Conservation (phyloP, 768 basidiomycete genomes). For the Termitomyces sp. region DNA sequence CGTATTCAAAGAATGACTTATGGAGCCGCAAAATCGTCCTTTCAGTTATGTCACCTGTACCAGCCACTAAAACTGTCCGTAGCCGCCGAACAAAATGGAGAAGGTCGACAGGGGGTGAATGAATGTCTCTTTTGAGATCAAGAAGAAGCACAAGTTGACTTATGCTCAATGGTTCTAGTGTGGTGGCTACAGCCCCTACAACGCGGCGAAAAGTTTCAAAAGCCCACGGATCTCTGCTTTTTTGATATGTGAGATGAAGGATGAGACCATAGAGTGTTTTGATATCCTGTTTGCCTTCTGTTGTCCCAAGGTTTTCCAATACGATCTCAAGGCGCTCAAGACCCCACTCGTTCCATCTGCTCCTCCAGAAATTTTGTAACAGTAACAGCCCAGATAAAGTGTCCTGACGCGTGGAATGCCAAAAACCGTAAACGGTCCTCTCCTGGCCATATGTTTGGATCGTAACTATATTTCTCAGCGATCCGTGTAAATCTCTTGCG, state of each 20-base stretch:
- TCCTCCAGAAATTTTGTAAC: slow-evolving; percentile 9
- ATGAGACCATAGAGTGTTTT: slow-evolving; percentile 12
- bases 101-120: neutral
- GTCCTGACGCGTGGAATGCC: slow-evolving; percentile 8
- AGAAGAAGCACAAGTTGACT: neutral
- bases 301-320: slow-evolving; percentile 1
- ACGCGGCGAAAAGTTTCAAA: slow-evolving; percentile 5
- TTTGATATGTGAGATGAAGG: neutral
- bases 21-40: neutral
- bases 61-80: neutral
- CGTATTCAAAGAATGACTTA: slow-evolving; percentile 7
- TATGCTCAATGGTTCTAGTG: neutral
- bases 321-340: slow-evolving; percentile 10
- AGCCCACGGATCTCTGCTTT: neutral
- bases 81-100: slow-evolving; percentile 1
- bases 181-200: neutral
- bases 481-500: slow-evolving; percentile 1
- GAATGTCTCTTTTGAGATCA: neutral
- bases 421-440: slow-evolving; percentile 4
- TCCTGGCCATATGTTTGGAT: slow-evolving; percentile 11
- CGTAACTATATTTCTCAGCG: slow-evolving; percentile 2
- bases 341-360: slow-evolving; percentile 8
- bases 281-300: slow-evolving; percentile 9
- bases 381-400: slow-evolving; percentile 17
- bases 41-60: neutral